phyloP scores from a whole-genome alignment of 148 eudicot genomes.

The Spergularia marina region DNA sequence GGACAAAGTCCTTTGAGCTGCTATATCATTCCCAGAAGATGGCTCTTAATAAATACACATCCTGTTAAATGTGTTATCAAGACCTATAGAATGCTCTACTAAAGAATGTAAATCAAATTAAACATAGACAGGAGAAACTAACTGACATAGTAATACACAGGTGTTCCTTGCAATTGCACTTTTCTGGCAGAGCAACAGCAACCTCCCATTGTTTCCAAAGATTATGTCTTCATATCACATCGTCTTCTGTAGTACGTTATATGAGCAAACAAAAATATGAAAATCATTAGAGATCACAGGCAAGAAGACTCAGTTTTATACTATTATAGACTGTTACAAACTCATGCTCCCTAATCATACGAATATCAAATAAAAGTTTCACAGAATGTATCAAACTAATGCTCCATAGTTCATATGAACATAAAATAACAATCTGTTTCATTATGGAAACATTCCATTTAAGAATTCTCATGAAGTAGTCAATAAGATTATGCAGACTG shows the following conservation, averaged over 20 bases:
- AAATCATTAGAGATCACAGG: conserved; percentile 2
- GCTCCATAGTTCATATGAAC: neutral
- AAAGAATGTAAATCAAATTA: neutral
- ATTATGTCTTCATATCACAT: conserved; percentile 31
- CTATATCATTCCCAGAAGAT: neutral
- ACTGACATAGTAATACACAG: conserved; percentile 85
- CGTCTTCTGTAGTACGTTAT: conserved; percentile 9
- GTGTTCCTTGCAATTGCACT: conserved; percentile 68
- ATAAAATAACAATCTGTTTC: neutral
- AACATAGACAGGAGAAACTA: conserved; percentile 9
- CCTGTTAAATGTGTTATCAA: neutral
- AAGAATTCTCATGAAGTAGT: neutral
- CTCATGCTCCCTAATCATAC: neutral
- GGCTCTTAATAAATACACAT: neutral
- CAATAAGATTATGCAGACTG: neutral
- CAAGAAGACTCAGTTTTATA: neutral
- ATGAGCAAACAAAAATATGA: conserved; percentile 1
- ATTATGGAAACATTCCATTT: neutral
- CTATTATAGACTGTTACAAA: neutral
- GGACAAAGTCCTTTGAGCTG: neutral
- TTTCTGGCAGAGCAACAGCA: conserved; percentile 82
- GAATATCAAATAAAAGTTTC: neutral
- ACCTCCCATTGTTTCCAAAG: conserved; percentile 61
- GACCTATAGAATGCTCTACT: conserved; percentile 5
- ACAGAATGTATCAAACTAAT: neutral